phyloP scores from a whole-genome alignment of 2,329 filamentous ascomycete genomes.

The Acarospora socialis region DNA sequence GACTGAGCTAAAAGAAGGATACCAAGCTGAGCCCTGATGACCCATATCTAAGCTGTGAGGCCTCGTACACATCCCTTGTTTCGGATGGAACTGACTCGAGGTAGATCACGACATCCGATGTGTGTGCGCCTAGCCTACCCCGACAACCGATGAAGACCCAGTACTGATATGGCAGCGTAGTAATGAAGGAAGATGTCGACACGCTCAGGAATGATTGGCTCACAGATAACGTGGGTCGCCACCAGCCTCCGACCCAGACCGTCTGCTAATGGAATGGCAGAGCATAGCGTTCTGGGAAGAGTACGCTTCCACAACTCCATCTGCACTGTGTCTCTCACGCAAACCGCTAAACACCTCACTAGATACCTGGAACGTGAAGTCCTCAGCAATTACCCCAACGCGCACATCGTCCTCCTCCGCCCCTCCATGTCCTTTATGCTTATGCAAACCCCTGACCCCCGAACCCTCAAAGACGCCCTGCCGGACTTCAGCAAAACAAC shows the following conservation, averaged over 20 bases:
- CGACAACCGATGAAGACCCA: no score
- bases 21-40: conserved; percentile 45
- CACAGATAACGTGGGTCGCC: conserved; percentile 69
- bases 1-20: no score
- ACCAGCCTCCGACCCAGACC: neutral
- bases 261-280: conserved; percentile 31
- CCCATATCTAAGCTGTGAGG: conserved; percentile 56
- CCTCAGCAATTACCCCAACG: conserved; percentile 63
- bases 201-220: conserved; percentile 87
- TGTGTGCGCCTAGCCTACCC: conserved; percentile 35
- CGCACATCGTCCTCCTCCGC: conserved; percentile 77
- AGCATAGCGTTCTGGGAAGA: conserved; percentile 98
- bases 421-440: conserved; percentile 89
- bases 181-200: conserved; percentile 80
- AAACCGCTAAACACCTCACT: no score
- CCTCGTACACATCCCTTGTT: neutral
- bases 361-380: conserved; percentile 81
- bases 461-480: conserved; percentile 50
- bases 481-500: conserved; percentile 69
- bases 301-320: conserved; percentile 32
- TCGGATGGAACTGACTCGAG: neutral
- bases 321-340: conserved; percentile 4
- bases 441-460: conserved; percentile 52
- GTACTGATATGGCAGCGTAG: no score
- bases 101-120: conserved; percentile 51